These are phyloP conservation scores for Pythium monospermum DNA, from an alignment of 352 stramenopile species.

Conservation along the genomic window DNA sequence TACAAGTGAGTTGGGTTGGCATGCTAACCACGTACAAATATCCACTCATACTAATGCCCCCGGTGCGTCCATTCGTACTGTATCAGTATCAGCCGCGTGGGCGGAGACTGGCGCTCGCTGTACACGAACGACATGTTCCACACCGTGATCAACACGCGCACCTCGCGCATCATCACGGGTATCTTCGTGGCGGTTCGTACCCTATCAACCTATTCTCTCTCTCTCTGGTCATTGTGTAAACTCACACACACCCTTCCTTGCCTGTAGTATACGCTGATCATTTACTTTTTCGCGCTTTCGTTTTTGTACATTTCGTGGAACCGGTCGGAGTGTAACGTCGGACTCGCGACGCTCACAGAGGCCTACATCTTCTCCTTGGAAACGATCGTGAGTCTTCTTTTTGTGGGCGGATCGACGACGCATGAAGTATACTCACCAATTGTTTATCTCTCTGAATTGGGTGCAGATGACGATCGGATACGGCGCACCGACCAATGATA, in stretches of 20 bases:
- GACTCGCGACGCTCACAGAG: constrained; percentile 67
- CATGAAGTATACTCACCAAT: not conserved
- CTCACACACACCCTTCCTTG: no score
- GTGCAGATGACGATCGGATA: constrained; percentile 87
- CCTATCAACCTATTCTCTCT: not conserved
- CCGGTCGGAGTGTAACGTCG: constrained; percentile 64
- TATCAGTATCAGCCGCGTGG: constrained; percentile 60
- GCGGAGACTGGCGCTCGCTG: constrained; percentile 76
- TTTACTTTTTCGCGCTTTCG: constrained; percentile 73
- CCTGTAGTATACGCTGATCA: constrained; percentile 71
- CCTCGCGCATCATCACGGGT: constrained; percentile 68
- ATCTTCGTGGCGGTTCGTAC: constrained; percentile 66
- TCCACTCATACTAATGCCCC: constrained; percentile 1
- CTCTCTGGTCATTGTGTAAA: not conserved
- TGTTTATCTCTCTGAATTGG: not conserved
- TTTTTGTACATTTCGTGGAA: constrained; percentile 68
- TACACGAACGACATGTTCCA: constrained; percentile 86
- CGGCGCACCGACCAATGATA: constrained; percentile 79
- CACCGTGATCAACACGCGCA: constrained; percentile 84
- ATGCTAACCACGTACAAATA: no score
- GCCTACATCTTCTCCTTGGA: constrained; percentile 86
- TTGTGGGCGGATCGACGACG: not conserved
- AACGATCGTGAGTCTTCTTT: constrained; percentile 77
- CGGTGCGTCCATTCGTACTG: no score
- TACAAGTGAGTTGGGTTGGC: constrained; percentile 75